phyloP scores from a whole-genome alignment of 2,329 filamentous ascomycete species.

The Uncinocarpus reesii region DNA sequence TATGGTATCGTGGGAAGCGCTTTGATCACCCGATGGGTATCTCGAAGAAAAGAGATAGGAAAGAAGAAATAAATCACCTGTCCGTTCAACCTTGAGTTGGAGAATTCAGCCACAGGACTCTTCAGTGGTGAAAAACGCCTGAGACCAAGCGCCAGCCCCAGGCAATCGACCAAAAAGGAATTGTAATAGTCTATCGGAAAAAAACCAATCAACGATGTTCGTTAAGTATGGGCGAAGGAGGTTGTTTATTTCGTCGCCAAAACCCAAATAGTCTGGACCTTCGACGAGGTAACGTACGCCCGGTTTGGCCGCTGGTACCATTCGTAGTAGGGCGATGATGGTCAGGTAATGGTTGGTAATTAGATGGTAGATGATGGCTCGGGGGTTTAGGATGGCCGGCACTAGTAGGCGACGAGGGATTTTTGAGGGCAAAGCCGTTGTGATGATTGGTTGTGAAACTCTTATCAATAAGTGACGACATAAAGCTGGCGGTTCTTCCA shows the following conservation, averaged over 20 bases:
- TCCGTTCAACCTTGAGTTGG: neutral
- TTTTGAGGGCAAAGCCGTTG: slow-evolving; percentile 10
- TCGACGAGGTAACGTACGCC: slow-evolving; percentile 24
- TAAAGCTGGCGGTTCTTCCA: slow-evolving; percentile 11
- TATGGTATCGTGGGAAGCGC: neutral
- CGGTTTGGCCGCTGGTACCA: neutral
- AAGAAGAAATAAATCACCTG: slow-evolving; percentile 1
- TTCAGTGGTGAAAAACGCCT: neutral
- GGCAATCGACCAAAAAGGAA: neutral
- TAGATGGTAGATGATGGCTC: neutral
- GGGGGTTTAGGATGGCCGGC: slow-evolving; percentile 5
- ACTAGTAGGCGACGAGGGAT: slow-evolving; percentile 10
- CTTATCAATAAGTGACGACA: slow-evolving; percentile 17
- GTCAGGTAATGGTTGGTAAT: neutral
- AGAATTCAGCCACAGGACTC: neutral
- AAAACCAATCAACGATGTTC: slow-evolving; percentile 4
- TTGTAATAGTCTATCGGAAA: slow-evolving; percentile 6
- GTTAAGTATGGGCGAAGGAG: slow-evolving; percentile 8
- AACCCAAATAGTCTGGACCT: slow-evolving; percentile 34
- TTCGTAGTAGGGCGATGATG: neutral
- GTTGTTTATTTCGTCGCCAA: slow-evolving; percentile 27
- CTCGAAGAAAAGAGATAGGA: slow-evolving; percentile 10
- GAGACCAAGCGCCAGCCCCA: neutral
- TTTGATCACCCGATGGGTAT: slow-evolving; percentile 3
- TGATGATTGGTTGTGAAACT: slow-evolving; percentile 13